phyloP scores from a whole-genome alignment of 1,284 basidiomycete genomes.

The Clitocybe nebularis region DNA sequence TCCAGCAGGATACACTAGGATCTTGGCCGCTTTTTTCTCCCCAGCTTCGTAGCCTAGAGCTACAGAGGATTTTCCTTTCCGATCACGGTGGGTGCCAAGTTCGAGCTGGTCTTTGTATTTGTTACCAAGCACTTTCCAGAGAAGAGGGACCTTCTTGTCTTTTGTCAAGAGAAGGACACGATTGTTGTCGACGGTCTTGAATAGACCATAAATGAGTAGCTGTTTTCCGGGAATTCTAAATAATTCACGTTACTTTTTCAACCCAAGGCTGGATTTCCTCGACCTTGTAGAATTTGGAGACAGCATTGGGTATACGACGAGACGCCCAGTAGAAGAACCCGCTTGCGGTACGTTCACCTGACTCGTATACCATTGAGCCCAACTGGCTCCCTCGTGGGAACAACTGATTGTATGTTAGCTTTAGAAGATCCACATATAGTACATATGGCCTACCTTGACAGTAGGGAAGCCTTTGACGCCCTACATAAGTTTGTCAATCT shows the following conservation, averaged over 20 bases:
- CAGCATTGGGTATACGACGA: conserved; percentile 64
- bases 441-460: conserved; percentile 53
- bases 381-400: conserved; percentile 73
- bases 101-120: conserved; percentile 65
- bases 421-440: neutral
- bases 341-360: conserved; percentile 67
- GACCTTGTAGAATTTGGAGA: conserved; percentile 60
- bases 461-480: conserved; percentile 93
- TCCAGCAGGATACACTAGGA: conserved; percentile 61
- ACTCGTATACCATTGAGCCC: conserved; percentile 67
- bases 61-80: conserved; percentile 53
- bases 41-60: conserved; percentile 52
- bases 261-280: conserved; percentile 62
- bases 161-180: conserved; percentile 75
- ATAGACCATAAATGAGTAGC: too few relatives aligned
- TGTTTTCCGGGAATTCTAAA: too few relatives aligned
- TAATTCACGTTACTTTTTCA: conserved; percentile 39
- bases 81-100: conserved; percentile 69
- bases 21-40: conserved; percentile 55
- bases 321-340: conserved; percentile 78
- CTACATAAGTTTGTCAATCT: conserved; percentile 26
- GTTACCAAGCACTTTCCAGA: conserved; percentile 84
- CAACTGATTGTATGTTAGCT: conserved; percentile 41
- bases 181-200: conserved; percentile 40
- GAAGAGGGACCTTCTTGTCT: conserved; percentile 73